Percentiles rank a stretch among this genome's conserved stretches.
phyloP scores from a whole-genome alignment of 2,329 filamentous ascomycete species.

The Colletotrichum sp. region DNA sequence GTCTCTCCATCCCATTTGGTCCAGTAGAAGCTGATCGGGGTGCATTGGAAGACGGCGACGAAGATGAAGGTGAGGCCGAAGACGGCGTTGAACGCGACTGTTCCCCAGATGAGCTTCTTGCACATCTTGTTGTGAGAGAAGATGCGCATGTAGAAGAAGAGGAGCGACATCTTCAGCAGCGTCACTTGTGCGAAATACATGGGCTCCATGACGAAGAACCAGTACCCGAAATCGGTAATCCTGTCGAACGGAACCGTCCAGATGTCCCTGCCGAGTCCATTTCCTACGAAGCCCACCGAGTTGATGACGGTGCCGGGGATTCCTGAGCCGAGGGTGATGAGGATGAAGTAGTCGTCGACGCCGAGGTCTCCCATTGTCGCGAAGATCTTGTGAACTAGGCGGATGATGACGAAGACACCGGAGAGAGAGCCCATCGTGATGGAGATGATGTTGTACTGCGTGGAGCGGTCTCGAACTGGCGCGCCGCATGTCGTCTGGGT shows the following conservation, averaged over 20 bases:
- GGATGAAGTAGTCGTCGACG: conserved; percentile 42
- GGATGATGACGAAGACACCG: conserved; percentile 44
- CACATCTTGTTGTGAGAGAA: conserved; percentile 46
- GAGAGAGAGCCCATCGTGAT: conserved; percentile 38
- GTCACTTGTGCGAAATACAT: conserved; percentile 52
- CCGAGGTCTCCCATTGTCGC: conserved; percentile 37
- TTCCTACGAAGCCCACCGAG: conserved; percentile 32
- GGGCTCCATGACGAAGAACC: conserved; percentile 46
- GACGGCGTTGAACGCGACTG: conserved; percentile 40
- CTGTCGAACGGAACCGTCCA: conserved; percentile 49
- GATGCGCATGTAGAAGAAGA: conserved; percentile 61
- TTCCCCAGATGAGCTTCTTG: conserved; percentile 45
- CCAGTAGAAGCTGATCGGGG: conserved; percentile 59
- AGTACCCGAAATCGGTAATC: conserved; percentile 47
- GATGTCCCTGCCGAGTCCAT: conserved; percentile 55
- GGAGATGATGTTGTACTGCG: conserved; percentile 36
- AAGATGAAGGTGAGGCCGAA: conserved; percentile 48
- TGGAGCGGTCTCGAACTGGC: conserved; percentile 33
- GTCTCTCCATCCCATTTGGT: conserved; percentile 53
- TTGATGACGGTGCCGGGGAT: conserved; percentile 35
- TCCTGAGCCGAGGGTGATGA: conserved; percentile 29
- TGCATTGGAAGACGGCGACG: conserved; percentile 54
- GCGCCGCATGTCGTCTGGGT: conserved; percentile 30
- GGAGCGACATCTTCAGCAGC: conserved; percentile 54
- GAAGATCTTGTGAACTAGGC: conserved; percentile 42